phyloP scores from a whole-genome alignment of 2,329 filamentous ascomycete species.

The Alternaria ventricosa region DNA sequence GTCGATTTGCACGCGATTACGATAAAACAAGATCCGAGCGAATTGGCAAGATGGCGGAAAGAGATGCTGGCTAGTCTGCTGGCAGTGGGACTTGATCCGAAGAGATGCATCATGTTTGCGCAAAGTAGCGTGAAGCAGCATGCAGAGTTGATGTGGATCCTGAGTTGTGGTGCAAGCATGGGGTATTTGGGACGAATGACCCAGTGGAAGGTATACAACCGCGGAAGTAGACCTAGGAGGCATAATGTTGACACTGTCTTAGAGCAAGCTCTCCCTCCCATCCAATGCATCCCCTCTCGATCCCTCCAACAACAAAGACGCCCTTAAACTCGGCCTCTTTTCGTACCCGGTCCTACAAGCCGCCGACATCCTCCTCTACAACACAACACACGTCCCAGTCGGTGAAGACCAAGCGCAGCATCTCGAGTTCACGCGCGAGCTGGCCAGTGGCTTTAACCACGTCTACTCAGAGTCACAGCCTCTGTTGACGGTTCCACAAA shows the following conservation, averaged over 20 bases:
- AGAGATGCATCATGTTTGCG: conserved; percentile 79
- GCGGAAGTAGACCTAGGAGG: neutral
- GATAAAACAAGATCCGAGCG: conserved; percentile 64
- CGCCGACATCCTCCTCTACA: conserved; percentile 85
- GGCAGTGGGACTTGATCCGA: conserved; percentile 82
- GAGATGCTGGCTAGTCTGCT: conserved; percentile 81
- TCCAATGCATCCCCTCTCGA: conserved; percentile 66
- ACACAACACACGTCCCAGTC: conserved; percentile 92
- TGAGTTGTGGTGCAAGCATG: conserved; percentile 89
- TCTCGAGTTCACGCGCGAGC: conserved; percentile 88
- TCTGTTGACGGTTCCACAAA: conserved; percentile 33
- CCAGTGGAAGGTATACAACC: conserved; percentile 84
- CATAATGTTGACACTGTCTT: neutral
- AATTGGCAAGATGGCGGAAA: conserved; percentile 69
- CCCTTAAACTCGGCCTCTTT: conserved; percentile 86
- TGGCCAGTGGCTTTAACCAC: conserved; percentile 86
- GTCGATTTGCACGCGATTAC: conserved; percentile 97
- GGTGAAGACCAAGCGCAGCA: conserved; percentile 96
- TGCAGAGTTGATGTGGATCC: conserved; percentile 93
- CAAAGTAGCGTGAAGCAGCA: conserved; percentile 81
- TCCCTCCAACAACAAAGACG: conserved; percentile 55
- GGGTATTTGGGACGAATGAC: conserved; percentile 98
- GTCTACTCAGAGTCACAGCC: conserved; percentile 62
- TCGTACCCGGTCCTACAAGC: conserved; percentile 96
- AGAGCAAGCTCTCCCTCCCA: conserved; percentile 72